Percentiles rank a stretch among this genome's conserved stretches.
Evolutionary conservation across 345 rosid species (phyloP).

Genomic region (Hirschfeldia incana): DNA sequence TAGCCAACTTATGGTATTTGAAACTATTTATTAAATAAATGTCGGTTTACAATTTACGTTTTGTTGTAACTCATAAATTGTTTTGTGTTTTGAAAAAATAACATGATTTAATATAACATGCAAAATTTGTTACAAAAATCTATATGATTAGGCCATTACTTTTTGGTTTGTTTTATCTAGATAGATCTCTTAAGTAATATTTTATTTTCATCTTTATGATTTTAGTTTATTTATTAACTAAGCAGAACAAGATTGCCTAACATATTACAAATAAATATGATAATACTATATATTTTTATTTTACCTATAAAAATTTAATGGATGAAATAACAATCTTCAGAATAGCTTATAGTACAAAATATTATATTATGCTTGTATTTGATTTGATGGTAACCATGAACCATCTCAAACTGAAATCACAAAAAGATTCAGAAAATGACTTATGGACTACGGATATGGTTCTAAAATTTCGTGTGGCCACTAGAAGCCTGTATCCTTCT

Average conservation of each 20-base stretch:
- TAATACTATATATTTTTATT: not conserved
- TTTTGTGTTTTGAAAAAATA: too few species aligned
- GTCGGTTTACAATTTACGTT: not conserved
- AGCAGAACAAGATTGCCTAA: not conserved
- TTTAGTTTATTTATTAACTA: not conserved
- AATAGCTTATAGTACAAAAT: not conserved
- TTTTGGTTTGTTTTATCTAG: not conserved
- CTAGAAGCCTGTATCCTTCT: not conserved
- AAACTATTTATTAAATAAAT: not conserved
- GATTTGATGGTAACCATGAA: not conserved
- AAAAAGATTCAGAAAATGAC: not conserved
- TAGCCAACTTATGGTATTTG: too few species aligned
- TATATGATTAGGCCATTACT: not conserved
- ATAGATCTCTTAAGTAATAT: not conserved
- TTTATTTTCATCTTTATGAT: not conserved
- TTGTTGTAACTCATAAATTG: not conserved
- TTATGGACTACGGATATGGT: not conserved
- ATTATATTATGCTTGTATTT: not conserved
- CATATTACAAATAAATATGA: not conserved
- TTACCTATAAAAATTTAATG: not conserved
- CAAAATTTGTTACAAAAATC: not conserved
- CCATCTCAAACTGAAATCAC: not conserved
- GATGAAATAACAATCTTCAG: not conserved
- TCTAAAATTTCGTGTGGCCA: slow-evolving; percentile 9
- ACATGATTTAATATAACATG: not conserved